Evolutionary conservation across 805 yeast species (phyloP).

Genomic region (Saccharomycopsis vini): DNA sequence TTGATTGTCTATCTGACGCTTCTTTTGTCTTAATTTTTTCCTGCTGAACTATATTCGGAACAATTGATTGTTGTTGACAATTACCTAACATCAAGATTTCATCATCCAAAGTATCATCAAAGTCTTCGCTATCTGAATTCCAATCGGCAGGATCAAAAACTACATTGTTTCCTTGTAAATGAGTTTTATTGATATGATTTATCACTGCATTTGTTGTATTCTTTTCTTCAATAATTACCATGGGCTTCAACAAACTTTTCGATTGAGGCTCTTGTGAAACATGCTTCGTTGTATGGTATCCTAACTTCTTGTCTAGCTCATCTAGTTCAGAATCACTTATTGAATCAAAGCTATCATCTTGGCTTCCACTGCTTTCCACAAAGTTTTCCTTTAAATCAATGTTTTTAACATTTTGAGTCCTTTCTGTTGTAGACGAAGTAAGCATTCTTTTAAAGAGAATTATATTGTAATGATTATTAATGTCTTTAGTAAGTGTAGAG

Average conservation of each 20-base stretch:
- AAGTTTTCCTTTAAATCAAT: no score
- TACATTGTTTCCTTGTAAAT: background rate
- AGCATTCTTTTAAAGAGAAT: no score
- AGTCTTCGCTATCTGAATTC: constrained; percentile 2
- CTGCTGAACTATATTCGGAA: background rate
- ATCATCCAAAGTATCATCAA: constrained; percentile 9
- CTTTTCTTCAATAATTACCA: background rate
- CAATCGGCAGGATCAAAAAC: background rate
- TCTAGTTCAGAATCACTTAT: background rate
- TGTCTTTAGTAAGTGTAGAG: no score
- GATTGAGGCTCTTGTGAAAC: background rate
- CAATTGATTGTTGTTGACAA: no score
- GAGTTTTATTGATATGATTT: background rate
- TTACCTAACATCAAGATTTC: no score
- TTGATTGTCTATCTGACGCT: background rate
- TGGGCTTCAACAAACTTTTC: background rate
- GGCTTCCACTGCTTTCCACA: no score
- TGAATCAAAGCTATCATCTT: no score
- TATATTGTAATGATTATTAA: no score
- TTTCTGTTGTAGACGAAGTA: no score
- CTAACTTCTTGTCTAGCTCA: background rate
- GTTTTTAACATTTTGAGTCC: no score
- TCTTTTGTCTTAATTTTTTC: background rate
- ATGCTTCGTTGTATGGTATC: background rate
- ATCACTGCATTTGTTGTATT: background rate